A percentile compares a stretch with the other conserved stretches of the same genome.
Conservation (phyloP, 2,329 filamentous ascomycete species). For the Colletotrichum trifolii region DNA sequence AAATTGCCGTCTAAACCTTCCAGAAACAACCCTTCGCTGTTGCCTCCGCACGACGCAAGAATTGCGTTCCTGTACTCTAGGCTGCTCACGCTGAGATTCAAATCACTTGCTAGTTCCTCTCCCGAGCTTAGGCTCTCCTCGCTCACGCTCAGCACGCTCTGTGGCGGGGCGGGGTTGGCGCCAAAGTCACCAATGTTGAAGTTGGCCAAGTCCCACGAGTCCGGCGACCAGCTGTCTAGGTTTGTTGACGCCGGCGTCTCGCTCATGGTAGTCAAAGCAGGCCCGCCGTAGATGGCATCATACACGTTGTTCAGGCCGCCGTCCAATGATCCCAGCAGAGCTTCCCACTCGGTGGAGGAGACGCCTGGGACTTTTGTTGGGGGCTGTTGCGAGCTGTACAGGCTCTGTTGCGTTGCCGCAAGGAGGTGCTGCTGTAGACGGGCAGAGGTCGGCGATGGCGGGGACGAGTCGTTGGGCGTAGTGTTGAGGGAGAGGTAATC, state of each 20-base stretch:
- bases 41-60: constrained; percentile 38
- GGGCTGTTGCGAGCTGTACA: constrained; percentile 49
- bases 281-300: constrained; percentile 80
- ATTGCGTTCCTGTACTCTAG: constrained; percentile 49
- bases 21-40: constrained; percentile 44
- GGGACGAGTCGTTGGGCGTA: constrained; percentile 58
- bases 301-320: constrained; percentile 86
- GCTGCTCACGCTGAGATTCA: constrained; percentile 45
- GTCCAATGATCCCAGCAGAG: constrained; percentile 82
- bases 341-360: constrained; percentile 82
- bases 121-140: constrained; percentile 68
- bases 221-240: constrained; percentile 64
- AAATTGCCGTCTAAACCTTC: constrained; percentile 56
- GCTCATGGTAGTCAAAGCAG: constrained; percentile 58
- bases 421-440: constrained; percentile 49
- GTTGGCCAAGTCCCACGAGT: constrained; percentile 65
- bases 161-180: constrained; percentile 54
- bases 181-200: constrained; percentile 63
- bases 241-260: constrained; percentile 55
- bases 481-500: constrained; percentile 69
- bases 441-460: constrained; percentile 59
- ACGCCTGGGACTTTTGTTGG: constrained; percentile 57
- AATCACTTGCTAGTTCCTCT: constrained; percentile 55
- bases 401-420: constrained; percentile 40
- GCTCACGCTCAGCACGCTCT: constrained; percentile 66